Base-by-base conservation (phyloP, 1,139 yeast genomes). In the Magnusiomyces suaveolens region DNA sequence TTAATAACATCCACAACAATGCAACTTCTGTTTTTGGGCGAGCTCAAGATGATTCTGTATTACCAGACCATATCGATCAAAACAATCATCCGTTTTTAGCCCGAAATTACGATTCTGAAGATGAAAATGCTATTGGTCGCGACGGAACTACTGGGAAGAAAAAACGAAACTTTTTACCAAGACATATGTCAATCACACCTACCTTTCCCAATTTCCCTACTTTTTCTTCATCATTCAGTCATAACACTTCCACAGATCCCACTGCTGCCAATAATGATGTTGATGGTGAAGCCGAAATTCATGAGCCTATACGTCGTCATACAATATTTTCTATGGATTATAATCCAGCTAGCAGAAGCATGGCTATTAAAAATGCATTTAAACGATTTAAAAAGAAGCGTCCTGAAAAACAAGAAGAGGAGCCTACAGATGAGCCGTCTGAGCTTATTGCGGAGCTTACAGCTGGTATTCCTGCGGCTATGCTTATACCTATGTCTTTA, bases 401-500 rank as follows among this genome's bases (percentile, higher is more conserved):
- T 21, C 66, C 63, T 23, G 63, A 62, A 53, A 58, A 56, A 6
- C 56, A 56, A 18, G 64, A 64, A 10, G 64, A 60, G 50, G 60
- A 58, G 38, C 65, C 65, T 14, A 60, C 71, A 56, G 64, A 75
- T 57, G 74, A 87, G 60, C 88, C 94, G 0, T 79, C 82, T 14
- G 80, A 76, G 55, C 72, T 88, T 55, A 72, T 89, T 3, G 79
- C 80, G 21, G 79, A 87, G 48, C 72, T 89, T 57, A 63, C 80
- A 1, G 74, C 87, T 6, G 96, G 87, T n/a, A 76, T 84, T 3
- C 95, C 97, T 0, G 86, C 92, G 2, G 84, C 88, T 0, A 73
- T 87, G 56, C 75, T 89, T 54, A 75, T 89, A 18, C 90, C 94
- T 1, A 81, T 95, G 1, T 78, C 84, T 53, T 80, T 92, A 57